Base-by-base conservation (phyloP, 768 basidiomycete species). In the Amanita fuliginea region DNA sequence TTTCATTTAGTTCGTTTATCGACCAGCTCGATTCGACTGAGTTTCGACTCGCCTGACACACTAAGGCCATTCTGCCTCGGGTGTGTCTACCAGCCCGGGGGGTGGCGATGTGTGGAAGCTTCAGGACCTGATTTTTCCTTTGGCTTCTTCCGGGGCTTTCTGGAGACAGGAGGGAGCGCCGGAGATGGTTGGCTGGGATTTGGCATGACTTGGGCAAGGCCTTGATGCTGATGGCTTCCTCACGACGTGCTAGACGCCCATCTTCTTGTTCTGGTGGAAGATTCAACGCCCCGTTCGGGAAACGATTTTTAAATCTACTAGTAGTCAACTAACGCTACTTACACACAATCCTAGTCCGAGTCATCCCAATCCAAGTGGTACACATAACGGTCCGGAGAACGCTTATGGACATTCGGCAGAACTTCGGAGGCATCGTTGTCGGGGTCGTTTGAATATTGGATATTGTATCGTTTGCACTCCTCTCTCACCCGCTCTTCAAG, bases 21-120 rank as follows among this genome's bases (percentile, higher is more conserved):
- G n/a, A n/a, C n/a, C n/a, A n/a, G n/a, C n/a, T n/a, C n/a, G 45
- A 84, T 77, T 8, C 88, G 82, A 54, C 83, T 86, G 14, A 62
- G 65, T 61, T 81, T 86, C 43, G 60, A 50, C 34, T 74, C 74
- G 21, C 77, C 77, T 53, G 76, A 78, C 4, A 67, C 61, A 11
- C 64, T 58, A 4, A 24, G 69, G 61, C 4, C 70, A 62, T 52
- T 74, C 33, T 46, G 50, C 35, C 48, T 82, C 76, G 3, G 72
- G 70, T 3, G 72, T 70, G 4, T 3, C 28, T 28, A 28, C 8
- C 18, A 70, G 57, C 54, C 80, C 75, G 13, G 75, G 69, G 10
- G 9, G 9, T 10, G 28, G 9, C 26, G 24, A 40, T 40, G 40
- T 43, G 34, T 13, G n/a, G 33, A 30, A 13, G 26, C 18, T 70